phyloP scores from a whole-genome alignment of 139 green algal genomes.

The Coccomyxa sp. region DNA sequence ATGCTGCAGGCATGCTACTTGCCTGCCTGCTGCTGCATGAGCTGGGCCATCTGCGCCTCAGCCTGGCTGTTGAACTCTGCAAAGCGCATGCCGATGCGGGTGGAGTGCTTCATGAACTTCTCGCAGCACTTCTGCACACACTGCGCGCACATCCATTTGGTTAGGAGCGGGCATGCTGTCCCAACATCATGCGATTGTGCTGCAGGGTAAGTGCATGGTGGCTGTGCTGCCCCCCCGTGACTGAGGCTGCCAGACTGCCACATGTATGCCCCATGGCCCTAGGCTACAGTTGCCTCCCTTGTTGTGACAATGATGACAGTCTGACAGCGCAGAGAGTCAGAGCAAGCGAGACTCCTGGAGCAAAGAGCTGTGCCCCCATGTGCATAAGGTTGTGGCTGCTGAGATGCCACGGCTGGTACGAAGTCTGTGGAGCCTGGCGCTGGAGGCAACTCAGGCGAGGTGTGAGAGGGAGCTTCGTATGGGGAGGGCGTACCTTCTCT shows the following conservation, averaged over 20 bases:
- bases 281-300: too few species aligned
- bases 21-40: conserved; percentile 42
- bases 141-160: conserved; percentile 34
- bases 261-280: too few species aligned
- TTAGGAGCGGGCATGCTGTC: background rate
- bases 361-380: background rate
- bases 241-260: too few species aligned
- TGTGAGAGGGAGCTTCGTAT: too few species aligned
- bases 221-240: too few species aligned
- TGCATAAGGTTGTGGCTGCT: too few species aligned
- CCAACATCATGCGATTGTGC: background rate
- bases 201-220: background rate
- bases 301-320: too few species aligned
- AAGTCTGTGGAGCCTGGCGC: too few species aligned
- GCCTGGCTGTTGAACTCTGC: conserved; percentile 59
- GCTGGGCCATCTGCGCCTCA: conserved; percentile 45
- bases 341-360: background rate
- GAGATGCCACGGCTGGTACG: too few species aligned
- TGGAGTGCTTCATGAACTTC: conserved; percentile 96
- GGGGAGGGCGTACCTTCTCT: conserved; percentile 71
- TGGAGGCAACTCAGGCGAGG: too few species aligned
- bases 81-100: conserved; percentile 85
- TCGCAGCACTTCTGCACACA: conserved; percentile 88
- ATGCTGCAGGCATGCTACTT: too few species aligned
- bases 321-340: background rate